Evolutionary conservation across 75 land plant genomes (phyloP), one percentile per base, ranked within the genome.

Genomic region (Azolla pinnata): DNA sequence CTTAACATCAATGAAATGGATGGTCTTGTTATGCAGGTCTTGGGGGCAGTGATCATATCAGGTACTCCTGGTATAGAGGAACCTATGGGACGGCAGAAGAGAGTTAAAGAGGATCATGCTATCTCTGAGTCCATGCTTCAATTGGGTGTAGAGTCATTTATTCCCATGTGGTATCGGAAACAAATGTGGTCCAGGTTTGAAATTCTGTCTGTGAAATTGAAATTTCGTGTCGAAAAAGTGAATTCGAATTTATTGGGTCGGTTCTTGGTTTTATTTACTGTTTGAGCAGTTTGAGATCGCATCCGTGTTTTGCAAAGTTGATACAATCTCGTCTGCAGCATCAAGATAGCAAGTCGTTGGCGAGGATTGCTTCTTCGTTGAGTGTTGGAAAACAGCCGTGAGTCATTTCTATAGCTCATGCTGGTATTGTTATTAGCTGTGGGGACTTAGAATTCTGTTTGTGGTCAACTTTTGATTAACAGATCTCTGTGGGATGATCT

Each of bases 31-130:
- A n/a, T n/a, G 46, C 38, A 92, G 98, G 60, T 89, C 29, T 5
- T 59, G 38, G 90, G 75, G 38, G 82, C 79, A 59, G 81, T 86
- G 29, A 62, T 83, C 27, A 71, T 93, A 53, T 85, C 98, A 67
- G 98, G 98, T 70, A 93, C 90, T 60, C 98, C 98, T 30, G 98
- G 98, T 20, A 24, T 93, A 44, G 60, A 71, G 48, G 81, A 89
- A 63, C 52, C 20, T 33, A 4, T 14, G 4, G 54, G 55, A 12
- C 68, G 80, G 58, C 76, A 44, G 50, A 42, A 45, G 8, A 80
- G 98, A 33, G 51, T 55, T 31, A 64, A 60, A 28, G 79, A 67
- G 54, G 98, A 93, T 77, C 80, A 83, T 54, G 67, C 75, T 23
- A 64, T 70, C 67, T 87, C 98, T 17, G 50, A 55, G 5, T 54